Base-by-base conservation (phyloP, 2,329 filamentous ascomycete genomes). In the Pseudocercospora ulei region DNA sequence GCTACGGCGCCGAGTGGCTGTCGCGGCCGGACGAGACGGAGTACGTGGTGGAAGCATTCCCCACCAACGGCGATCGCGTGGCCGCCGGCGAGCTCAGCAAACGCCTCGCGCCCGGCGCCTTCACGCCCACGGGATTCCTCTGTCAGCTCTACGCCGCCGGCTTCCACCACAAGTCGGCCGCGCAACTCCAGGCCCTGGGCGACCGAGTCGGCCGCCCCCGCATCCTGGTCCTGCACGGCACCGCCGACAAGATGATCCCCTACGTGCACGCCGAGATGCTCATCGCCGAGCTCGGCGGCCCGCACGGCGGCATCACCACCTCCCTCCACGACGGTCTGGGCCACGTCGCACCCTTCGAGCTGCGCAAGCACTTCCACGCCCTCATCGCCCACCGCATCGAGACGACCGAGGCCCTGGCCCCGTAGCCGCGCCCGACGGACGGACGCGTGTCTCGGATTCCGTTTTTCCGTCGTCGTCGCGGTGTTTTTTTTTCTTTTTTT, bases 1-100 rank as follows among this genome's bases (percentile, higher is more conserved):
- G 88, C 37, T 92, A 88, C 59, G 69, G 72, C 0, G 56, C 67
- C 2, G 62, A 65, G 8, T 93, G 76, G 70, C 72, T 90, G 5
- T 53, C 61, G 14, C 56, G 60, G 3, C 74, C 78, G 0, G 82
- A 88, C 60, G 68, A 58, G 17, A 56, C 57, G 11, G 63, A 67
- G 34, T 57, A 51, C 29, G 56, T 62, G 2, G 56, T 63, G 40
- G 51, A 66, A 23, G 62, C 60, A 5, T 93, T 90, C 59, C 71
- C 71, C 3, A 83, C 70, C 36, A 90, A 88, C 56, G 85, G 77
- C 42, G 81, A 90, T 64, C 78, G 86, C 3, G 88, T 86, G 55
- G 78, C 81, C 16, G 85, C 86, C 0, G 76, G 80, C 49, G 84
- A 93, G 61, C 61, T 92, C 47, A 68, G 66, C 54, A 93, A 93